Evolutionary conservation across 2,329 filamentous ascomycete species (phyloP), one percentile per base, ranked within the genome.

Genomic region (Colletotrichum sublineola): DNA sequence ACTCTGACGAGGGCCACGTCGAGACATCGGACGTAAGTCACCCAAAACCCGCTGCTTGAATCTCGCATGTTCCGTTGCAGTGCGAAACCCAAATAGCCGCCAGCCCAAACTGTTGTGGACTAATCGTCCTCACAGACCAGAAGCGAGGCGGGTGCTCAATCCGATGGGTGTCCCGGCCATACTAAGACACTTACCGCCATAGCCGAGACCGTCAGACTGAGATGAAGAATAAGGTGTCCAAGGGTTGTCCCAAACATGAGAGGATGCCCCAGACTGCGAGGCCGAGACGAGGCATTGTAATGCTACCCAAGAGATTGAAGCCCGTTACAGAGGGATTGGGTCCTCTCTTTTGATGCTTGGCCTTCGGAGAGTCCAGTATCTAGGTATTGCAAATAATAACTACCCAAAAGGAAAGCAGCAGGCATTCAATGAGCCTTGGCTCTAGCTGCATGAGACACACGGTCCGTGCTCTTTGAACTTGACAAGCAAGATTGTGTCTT

Each of bases 1-100:
- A 71, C 63, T 67, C 71, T 63, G 46, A 73, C 71, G 58, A 73
- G 42, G 61, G 65, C 31, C 55, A 62, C 71, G 50, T 71, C 71
- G 67, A 62, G 42, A 67, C 52, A 57, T 71, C 48, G 56, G 56
- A 71, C 57, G 67, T 62, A 63, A 40, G 64, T 64, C 42, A 31
- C 24, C 36, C 67, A 69, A 38, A 66, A 65, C 60, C 50, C 12
- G 63, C 44, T 24, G 40, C 46, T 61, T 31, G 44, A 46, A 69
- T 60, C 55, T 46, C 31, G 33, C 61, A n/a, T 61, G 33, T 58
- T 20, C 48, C 48, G 38, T 48, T 55, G 63, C 31, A 42, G 66
- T 33, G 29, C 46, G 52, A 31, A 38, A 38, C 46, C 61, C 42
- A 44, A 44, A 31, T 18, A 24, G 53, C n/a, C 44, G 60, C 46